Conservation (phyloP, 2,329 filamentous ascomycete genomes). For the Pseudogymnoascus sp. region DNA sequence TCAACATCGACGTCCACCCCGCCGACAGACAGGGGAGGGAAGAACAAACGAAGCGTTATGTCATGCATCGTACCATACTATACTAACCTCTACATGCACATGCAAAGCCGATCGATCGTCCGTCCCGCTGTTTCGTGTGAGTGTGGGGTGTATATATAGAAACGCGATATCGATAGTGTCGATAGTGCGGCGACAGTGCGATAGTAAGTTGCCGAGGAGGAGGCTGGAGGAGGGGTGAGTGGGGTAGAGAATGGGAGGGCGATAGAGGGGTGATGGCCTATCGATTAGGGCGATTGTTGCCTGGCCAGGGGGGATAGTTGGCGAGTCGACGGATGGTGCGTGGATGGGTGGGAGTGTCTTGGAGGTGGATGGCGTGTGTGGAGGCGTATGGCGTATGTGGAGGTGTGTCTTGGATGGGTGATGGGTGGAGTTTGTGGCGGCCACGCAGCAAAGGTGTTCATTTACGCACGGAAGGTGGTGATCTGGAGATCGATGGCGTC, state of each 20-base stretch:
- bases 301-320: not conserved
- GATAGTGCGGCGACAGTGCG: not conserved
- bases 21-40: not conserved
- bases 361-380: not conserved
- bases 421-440: not conserved
- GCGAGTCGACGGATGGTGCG: not conserved
- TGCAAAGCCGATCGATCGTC: not conserved
- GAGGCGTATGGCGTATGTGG: not conserved
- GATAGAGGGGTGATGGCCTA: not conserved
- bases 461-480: not conserved
- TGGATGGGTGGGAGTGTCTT: no score
- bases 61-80: not conserved
- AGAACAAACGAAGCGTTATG: not conserved
- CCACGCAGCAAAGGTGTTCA: not conserved
- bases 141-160: not conserved
- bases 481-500: not conserved
- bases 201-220: not conserved
- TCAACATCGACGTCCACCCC: not conserved
- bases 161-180: not conserved
- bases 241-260: not conserved
- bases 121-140: not conserved
- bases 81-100: not conserved
- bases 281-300: not conserved
- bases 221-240: not conserved
- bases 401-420: not conserved